These are phyloP conservation scores for Colletotrichum sp. DNA, from an alignment of 2,329 filamentous ascomycete species.

Conservation along the genomic window DNA sequence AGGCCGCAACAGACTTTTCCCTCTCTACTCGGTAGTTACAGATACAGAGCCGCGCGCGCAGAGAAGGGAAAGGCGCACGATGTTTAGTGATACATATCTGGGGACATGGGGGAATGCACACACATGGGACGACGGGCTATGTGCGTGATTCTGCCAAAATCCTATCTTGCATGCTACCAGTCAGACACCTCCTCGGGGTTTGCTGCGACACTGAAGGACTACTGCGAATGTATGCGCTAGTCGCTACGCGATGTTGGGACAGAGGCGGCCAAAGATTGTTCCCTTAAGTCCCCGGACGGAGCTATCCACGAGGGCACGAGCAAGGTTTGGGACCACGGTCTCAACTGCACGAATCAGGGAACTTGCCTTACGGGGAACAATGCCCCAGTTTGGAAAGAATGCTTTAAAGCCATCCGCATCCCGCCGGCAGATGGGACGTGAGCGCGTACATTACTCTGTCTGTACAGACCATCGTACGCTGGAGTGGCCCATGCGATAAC, in stretches of 20 bases:
- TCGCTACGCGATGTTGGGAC: background rate
- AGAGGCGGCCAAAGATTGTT: background rate
- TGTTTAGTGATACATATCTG: background rate
- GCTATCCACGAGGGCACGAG: background rate
- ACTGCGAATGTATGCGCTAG: background rate
- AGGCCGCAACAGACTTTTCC: background rate
- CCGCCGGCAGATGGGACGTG: background rate
- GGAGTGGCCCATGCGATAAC: background rate
- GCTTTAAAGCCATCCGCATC: background rate
- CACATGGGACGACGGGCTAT: background rate
- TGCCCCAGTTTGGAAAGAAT: background rate
- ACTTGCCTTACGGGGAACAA: background rate
- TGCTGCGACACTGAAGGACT: background rate
- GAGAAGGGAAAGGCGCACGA: background rate
- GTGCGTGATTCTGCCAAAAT: background rate
- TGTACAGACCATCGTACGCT: background rate
- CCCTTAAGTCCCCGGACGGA: background rate
- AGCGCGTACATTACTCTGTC: background rate
- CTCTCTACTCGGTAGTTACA: background rate
- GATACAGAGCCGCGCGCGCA: background rate
- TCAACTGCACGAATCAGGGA: conserved; percentile 6
- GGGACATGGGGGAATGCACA: background rate
- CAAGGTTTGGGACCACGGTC: background rate
- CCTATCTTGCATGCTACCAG: background rate
- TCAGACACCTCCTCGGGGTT: background rate